Conservation (phyloP, 495 filamentous ascomycete species). For the Aspergillus saccharolyticus region DNA sequence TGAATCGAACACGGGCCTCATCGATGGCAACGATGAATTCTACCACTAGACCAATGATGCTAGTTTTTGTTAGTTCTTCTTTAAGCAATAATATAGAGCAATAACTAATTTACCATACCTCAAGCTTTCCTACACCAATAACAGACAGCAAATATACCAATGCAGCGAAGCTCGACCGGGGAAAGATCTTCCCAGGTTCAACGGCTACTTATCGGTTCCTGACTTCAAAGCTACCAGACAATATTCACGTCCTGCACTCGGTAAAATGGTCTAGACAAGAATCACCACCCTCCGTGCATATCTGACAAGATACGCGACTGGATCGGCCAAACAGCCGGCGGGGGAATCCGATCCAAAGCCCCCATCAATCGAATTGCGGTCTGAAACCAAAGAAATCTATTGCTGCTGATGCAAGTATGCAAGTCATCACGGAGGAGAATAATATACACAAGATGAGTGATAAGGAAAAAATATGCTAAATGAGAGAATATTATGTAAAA, state of each 20-base stretch:
- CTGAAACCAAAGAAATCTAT: constrained; percentile 1
- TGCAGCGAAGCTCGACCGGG: neutral
- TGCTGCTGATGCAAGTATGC: constrained; percentile 2
- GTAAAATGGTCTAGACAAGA: no score
- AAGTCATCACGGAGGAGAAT: neutral
- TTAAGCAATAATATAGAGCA: no score
- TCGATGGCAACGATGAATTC: constrained; percentile 58
- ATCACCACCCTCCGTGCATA: no score
- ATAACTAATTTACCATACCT: no score
- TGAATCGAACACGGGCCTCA: constrained; percentile 56
- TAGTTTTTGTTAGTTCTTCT: no score
- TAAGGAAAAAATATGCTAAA: neutral
- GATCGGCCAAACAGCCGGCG: no score
- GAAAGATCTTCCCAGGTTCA: neutral
- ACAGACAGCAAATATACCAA: neutral
- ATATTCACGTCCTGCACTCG: no score
- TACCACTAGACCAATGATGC: constrained; percentile 58
- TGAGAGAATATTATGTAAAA: neutral
- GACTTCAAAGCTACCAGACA: no score
- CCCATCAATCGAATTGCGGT: neutral
- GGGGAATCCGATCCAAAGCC: no score
- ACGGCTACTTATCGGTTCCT: no score
- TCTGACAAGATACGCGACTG: no score
- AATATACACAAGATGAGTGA: neutral
- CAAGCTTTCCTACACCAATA: neutral